Evolutionary conservation across 148 eudicot species (phyloP).

Genomic region (Persicaria maculosa): DNA sequence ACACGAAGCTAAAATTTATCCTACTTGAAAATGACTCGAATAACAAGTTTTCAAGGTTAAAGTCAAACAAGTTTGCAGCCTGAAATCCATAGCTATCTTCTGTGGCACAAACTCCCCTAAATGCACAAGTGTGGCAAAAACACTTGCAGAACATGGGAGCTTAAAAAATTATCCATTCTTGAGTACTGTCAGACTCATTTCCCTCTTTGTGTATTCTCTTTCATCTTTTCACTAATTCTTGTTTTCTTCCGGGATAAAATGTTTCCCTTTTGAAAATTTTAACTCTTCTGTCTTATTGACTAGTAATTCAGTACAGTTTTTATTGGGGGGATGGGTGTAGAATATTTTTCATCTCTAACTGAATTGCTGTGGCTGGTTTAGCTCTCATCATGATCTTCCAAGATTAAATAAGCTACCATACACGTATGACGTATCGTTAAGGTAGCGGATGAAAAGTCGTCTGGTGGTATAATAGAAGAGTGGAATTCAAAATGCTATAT

Average conservation of each 20-base stretch:
- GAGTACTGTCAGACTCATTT: not conserved
- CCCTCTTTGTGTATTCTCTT: not conserved
- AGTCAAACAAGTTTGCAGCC: not conserved
- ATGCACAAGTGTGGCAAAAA: slow-evolving; percentile 9
- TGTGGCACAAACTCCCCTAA: not conserved
- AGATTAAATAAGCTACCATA: not conserved
- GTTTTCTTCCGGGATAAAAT: not conserved
- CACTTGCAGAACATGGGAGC: slow-evolving; percentile 2
- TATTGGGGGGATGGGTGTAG: not conserved
- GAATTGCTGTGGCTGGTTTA: slow-evolving; percentile 4
- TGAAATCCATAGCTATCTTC: not conserved
- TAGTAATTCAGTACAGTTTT: slow-evolving; percentile 3
- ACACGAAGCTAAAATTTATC: not conserved
- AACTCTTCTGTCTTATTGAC: not conserved
- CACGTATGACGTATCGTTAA: not conserved
- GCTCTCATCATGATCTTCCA: not conserved
- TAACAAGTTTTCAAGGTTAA: not conserved
- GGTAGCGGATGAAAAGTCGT: not conserved
- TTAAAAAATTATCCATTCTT: not conserved
- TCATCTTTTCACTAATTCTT: not conserved
- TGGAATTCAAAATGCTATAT: not conserved
- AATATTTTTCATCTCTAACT: slow-evolving; percentile 8
- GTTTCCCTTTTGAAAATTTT: not conserved
- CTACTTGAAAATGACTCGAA: not conserved
- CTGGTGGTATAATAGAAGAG: not conserved